Evolutionary conservation across 495 filamentous ascomycete species (phyloP).

Genomic region (Xylaria cubensis): DNA sequence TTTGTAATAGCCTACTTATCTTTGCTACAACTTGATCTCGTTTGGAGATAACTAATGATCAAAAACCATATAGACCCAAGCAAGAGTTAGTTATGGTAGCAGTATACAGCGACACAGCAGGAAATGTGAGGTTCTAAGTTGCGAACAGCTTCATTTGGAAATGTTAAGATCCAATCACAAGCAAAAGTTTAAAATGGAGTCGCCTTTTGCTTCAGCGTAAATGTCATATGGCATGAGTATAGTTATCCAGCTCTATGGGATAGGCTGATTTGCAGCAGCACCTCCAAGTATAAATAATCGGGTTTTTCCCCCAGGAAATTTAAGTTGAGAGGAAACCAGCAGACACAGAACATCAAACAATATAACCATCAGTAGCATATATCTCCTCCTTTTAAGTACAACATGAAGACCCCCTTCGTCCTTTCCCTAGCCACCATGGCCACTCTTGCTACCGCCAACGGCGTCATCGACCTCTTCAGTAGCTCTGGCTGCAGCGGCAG

Average conservation of each 20-base stretch:
- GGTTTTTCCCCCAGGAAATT: not conserved
- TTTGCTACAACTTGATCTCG: too few species aligned
- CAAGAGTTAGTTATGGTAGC: too few species aligned
- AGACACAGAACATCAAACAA: not conserved
- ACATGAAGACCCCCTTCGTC: not conserved
- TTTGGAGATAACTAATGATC: too few species aligned
- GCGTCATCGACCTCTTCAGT: not conserved
- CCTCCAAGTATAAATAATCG: not conserved
- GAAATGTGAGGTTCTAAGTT: too few species aligned
- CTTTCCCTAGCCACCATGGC: slow-evolving; percentile 1
- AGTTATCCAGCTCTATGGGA: not conserved
- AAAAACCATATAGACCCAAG: too few species aligned
- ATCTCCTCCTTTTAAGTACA: not conserved
- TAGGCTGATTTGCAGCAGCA: not conserved
- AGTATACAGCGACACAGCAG: too few species aligned
- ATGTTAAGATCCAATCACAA: not conserved
- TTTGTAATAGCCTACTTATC: too few species aligned
- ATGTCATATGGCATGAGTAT: not conserved
- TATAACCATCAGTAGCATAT: not conserved
- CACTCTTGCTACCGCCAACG: not conserved
- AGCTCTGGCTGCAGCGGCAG: not conserved
- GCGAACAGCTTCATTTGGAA: too few species aligned
- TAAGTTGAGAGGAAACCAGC: not conserved
- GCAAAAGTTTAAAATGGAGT: not conserved
- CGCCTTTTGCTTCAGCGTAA: not conserved